phyloP scores from a whole-genome alignment of 768 basidiomycete species.

The Trametes punicea region DNA sequence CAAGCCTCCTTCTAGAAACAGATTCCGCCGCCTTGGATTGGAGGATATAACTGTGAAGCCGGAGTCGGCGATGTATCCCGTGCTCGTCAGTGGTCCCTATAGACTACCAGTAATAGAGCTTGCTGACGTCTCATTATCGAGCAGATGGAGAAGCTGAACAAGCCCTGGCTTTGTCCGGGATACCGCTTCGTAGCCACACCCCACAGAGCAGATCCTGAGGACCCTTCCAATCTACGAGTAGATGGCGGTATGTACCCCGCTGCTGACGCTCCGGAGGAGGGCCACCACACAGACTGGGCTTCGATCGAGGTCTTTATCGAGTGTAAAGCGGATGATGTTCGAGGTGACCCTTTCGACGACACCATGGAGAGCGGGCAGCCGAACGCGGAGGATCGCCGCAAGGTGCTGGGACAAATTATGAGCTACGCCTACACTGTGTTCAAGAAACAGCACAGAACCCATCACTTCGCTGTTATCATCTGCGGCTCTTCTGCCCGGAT shows the following conservation, averaged over 20 bases:
- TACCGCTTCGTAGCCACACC: not conserved
- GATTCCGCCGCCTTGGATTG: not conserved
- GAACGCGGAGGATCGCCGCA: not conserved
- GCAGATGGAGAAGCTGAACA: not conserved
- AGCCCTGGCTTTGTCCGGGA: not conserved
- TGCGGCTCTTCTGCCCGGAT: not conserved
- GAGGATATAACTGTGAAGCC: not conserved
- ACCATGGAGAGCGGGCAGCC: not conserved
- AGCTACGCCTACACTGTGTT: not conserved
- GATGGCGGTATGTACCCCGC: not conserved
- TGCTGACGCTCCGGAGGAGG: not conserved
- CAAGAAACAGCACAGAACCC: not conserved
- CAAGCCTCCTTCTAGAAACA: not conserved
- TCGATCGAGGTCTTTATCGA: conserved; percentile 3
- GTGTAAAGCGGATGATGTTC: not conserved
- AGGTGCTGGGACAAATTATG: not conserved
- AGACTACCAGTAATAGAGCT: not conserved
- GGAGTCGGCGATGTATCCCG: not conserved
- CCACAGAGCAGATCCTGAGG: not conserved
- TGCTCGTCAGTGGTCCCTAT: too few species aligned
- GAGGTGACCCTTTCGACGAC: conserved; percentile 7
- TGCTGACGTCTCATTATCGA: not conserved
- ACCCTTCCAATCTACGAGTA: not conserved
- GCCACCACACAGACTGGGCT: not conserved
- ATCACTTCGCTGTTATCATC: conserved; percentile 1